These are phyloP conservation scores for Coniochaeta hoffmannii DNA, from an alignment of 2,329 filamentous ascomycete species.

Conservation along the genomic window DNA sequence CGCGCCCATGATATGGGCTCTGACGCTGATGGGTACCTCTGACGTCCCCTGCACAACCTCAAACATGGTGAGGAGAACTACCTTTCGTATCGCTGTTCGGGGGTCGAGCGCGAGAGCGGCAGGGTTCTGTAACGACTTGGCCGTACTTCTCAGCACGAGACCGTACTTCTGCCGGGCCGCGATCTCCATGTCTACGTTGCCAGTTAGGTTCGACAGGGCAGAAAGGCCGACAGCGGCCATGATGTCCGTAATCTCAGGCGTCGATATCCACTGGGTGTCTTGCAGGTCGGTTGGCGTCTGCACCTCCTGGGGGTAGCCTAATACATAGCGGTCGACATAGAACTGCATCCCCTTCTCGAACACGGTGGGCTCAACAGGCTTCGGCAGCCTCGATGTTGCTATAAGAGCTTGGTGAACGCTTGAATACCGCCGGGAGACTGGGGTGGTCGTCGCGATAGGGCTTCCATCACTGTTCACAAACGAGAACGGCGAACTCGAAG, in stretches of 20 bases:
- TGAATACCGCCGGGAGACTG: slow-evolving; percentile 5
- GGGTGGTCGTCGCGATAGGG: neutral
- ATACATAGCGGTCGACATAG: slow-evolving; percentile 42
- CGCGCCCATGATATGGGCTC: slow-evolving; percentile 52
- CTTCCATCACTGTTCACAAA: neutral
- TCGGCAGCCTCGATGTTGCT: slow-evolving; percentile 15
- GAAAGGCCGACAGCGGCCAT: slow-evolving; percentile 53
- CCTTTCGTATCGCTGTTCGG: slow-evolving; percentile 40
- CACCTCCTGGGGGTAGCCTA: slow-evolving; percentile 44
- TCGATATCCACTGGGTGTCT: slow-evolving; percentile 27
- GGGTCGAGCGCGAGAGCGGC: slow-evolving; percentile 24
- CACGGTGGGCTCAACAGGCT: slow-evolving; percentile 31
- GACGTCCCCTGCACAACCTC: slow-evolving; percentile 49
- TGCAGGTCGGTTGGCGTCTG: slow-evolving; percentile 28
- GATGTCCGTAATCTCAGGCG: slow-evolving; percentile 34
- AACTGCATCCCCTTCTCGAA: slow-evolving; percentile 42
- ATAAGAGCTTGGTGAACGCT: slow-evolving; percentile 4
- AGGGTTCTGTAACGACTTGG: slow-evolving; percentile 29
- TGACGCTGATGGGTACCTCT: slow-evolving; percentile 41
- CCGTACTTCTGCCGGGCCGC: slow-evolving; percentile 46
- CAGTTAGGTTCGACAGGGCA: slow-evolving; percentile 46
- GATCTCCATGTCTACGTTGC: slow-evolving; percentile 35
- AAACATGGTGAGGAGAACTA: slow-evolving; percentile 53
- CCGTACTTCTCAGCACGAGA: slow-evolving; percentile 40
- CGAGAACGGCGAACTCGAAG: slow-evolving; percentile 9